phyloP scores from a whole-genome alignment of 2,329 filamentous ascomycete species.

The Talaromyces sp. region DNA sequence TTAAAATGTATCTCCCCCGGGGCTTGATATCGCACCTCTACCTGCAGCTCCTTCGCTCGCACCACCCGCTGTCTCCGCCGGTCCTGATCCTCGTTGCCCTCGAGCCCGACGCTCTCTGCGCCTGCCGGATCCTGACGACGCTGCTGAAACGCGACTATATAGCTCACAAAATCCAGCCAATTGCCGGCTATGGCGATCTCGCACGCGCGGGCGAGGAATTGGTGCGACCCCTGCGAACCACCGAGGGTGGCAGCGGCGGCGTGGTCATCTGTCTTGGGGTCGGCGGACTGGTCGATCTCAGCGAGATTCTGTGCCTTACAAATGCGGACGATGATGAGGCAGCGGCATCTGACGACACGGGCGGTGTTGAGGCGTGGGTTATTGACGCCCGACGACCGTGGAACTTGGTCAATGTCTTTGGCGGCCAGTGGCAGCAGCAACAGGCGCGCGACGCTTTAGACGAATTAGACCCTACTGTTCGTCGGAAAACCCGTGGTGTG shows the following conservation, averaged over 20 bases:
- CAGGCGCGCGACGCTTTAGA: constrained; percentile 45
- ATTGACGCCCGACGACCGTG: constrained; percentile 87
- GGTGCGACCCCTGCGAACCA: constrained; percentile 80
- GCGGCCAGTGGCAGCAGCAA: constrained; percentile 48
- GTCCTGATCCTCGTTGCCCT: constrained; percentile 89
- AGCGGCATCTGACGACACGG: constrained; percentile 55
- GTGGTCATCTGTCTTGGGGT: constrained; percentile 90
- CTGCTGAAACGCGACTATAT: constrained; percentile 98
- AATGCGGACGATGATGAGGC: constrained; percentile 58
- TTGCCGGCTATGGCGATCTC: constrained; percentile 88
- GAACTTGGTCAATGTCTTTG: constrained; percentile 93
- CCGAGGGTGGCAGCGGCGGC: constrained; percentile 77
- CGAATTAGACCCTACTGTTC: constrained; percentile 34
- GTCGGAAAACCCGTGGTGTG: constrained; percentile 60
- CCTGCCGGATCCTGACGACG: constrained; percentile 85
- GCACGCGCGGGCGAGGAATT: constrained; percentile 72
- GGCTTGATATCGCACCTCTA: constrained; percentile 87
- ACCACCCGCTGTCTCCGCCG: constrained; percentile 85
- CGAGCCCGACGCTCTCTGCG: constrained; percentile 92
- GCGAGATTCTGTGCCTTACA: constrained; percentile 66
- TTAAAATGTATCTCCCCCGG: constrained; percentile 87
- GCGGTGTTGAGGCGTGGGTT: constrained; percentile 92
- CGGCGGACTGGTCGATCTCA: constrained; percentile 84
- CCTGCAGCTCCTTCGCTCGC: constrained; percentile 76
- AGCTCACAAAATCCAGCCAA: constrained; percentile 92